phyloP scores from a whole-genome alignment of 768 basidiomycete species.

The Russula lepida region DNA sequence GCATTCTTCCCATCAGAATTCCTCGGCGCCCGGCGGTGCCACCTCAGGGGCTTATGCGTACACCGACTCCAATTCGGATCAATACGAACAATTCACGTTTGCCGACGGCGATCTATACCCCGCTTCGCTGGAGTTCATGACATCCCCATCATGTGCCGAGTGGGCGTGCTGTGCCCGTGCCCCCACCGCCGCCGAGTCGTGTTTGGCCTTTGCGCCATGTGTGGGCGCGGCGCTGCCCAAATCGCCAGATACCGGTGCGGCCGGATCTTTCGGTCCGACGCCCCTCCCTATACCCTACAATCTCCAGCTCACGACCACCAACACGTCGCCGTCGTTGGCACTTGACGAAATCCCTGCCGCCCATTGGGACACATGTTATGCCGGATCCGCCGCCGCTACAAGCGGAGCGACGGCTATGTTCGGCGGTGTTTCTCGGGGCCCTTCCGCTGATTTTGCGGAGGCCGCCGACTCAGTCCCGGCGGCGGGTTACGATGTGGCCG shows the following conservation, averaged over 20 bases:
- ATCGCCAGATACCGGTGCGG: slow-evolving; percentile 2
- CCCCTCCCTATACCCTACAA: slow-evolving; percentile 14
- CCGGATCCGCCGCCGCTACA: neutral
- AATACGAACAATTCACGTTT: slow-evolving; percentile 13
- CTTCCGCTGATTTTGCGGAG: neutral
- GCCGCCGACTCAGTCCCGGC: neutral
- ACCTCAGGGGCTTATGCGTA: slow-evolving; percentile 7
- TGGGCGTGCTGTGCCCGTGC: slow-evolving; percentile 7
- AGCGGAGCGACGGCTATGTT: neutral
- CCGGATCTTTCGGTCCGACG: slow-evolving; percentile 6
- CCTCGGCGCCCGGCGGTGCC: neutral
- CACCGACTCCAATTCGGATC: neutral
- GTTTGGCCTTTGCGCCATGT: neutral
- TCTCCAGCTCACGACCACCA: neutral
- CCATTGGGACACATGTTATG: slow-evolving; percentile 6
- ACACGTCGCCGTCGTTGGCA: neutral
- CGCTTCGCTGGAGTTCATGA: slow-evolving; percentile 7
- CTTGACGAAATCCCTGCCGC: slow-evolving; percentile 11
- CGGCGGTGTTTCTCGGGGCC: neutral
- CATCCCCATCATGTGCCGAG: neutral
- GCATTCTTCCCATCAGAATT: neutral
- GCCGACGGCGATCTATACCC: slow-evolving; percentile 11
- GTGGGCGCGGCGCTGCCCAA: neutral
- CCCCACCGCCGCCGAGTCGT: slow-evolving; percentile 5
- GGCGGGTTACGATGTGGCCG: slow-evolving; percentile 7